Percentiles rank a stretch among this genome's conserved stretches.
Conservation (phyloP, 345 rosid genomes). For the Streptanthus diversifolius region DNA sequence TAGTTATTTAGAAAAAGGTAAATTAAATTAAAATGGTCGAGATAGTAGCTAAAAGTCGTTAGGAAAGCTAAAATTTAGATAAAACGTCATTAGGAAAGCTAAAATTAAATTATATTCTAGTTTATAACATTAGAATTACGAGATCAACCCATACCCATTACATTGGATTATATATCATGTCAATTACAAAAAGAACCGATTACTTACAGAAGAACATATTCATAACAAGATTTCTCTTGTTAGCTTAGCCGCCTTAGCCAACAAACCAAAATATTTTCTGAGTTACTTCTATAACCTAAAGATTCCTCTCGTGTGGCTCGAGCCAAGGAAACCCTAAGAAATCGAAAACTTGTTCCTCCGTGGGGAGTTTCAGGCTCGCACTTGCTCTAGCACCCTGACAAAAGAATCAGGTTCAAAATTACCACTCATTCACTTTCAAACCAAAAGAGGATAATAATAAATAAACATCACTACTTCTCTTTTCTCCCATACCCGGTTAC, state of each 20-base stretch:
- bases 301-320: slow-evolving; percentile 80
- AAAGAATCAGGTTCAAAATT: background rate
- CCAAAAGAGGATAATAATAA: background rate
- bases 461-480: background rate
- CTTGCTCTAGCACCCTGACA: slow-evolving; percentile 66
- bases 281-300: slow-evolving; percentile 30
- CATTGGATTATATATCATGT: background rate
- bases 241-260: background rate
- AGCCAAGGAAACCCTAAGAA: slow-evolving; percentile 84
- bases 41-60: background rate
- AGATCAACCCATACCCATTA: background rate
- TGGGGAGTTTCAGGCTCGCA: slow-evolving; percentile 53
- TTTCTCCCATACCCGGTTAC: slow-evolving; percentile 56
- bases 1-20: background rate
- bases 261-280: background rate
- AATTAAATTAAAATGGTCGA: background rate
- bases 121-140: background rate
- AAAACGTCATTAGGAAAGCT: background rate
- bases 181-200: background rate
- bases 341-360: slow-evolving; percentile 76
- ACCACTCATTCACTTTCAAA: background rate
- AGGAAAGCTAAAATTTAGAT: background rate
- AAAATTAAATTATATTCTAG: background rate
- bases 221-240: background rate
- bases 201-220: background rate